Base-by-base conservation (phyloP, 768 basidiomycete genomes). In the Psilocybe tampanensis region DNA sequence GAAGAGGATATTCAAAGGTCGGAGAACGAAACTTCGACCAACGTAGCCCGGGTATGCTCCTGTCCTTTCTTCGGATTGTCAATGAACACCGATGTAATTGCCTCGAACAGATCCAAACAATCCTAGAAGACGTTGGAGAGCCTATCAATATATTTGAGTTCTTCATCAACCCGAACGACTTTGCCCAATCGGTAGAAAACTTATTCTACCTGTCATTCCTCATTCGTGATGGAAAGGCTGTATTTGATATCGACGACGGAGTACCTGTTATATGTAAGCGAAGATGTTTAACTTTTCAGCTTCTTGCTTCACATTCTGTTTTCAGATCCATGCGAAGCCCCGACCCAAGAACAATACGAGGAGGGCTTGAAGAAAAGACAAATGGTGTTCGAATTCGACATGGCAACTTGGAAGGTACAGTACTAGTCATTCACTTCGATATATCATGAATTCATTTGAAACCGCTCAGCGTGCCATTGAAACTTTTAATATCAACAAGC, bases 131-230 rank as follows among this genome's bases (percentile, higher is more conserved):
- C 29, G 50, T 52, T 17, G 79, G 44, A 19, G 41, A 39, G 18
- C 47, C 47, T 11, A 33, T 91, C 50, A 97, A 97, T 64, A 71
- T 97, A 24, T 98, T 98, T 76, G 74, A 80, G 58, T 90, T 98
- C 66, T 80, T 98, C 52, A 78, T 97, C 60, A 96, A 99, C 68
- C 97, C 97, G 12, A 72, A 88, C 24, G 86, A 90, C 64, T 99
- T 93, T 67, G 90, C 88, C 0, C 96, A 99, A 68, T 93, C 92
- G 0, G 94, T 98, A 13, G 97, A 99, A 74, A 99, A 99, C 69
- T 77, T 96, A 21, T 98, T 99, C 70, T 95, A 97, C 66, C 80
- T 96, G 2, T 94, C 93, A 0, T 98, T 99, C 74, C 80, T 97
- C 59, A 90, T 97, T 44, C 83, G 90, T 26, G 92, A 95, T 60